These are phyloP conservation scores for Clonostachys solani DNA, from an alignment of 2,329 filamentous ascomycete genomes.

Conservation along the genomic window DNA sequence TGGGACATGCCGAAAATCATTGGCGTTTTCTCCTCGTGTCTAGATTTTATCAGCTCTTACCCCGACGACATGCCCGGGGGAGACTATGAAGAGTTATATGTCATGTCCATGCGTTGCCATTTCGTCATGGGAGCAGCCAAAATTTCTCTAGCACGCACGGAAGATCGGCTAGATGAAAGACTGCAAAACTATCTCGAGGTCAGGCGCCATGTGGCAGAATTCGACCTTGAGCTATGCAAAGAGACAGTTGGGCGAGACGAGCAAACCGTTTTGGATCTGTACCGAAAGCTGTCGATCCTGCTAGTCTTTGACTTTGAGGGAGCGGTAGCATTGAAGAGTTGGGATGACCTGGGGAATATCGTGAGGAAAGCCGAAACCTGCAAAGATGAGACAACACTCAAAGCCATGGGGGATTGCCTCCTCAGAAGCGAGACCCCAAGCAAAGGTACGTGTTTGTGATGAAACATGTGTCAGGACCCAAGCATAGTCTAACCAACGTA, in stretches of 20 bases:
- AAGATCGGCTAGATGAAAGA: slow-evolving; percentile 44
- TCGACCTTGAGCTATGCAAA: slow-evolving; percentile 41
- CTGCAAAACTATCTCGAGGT: slow-evolving; percentile 58
- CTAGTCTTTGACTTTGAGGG: slow-evolving; percentile 79
- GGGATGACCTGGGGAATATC: slow-evolving; percentile 60
- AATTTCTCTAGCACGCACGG: slow-evolving; percentile 44
- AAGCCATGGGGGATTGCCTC: slow-evolving; percentile 63
- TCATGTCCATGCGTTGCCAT: slow-evolving; percentile 65
- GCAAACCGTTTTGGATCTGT: slow-evolving; percentile 44
- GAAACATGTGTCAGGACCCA: not conserved
- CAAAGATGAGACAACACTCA: slow-evolving; percentile 41
- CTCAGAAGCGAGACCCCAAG: slow-evolving; percentile 48
- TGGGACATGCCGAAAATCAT: slow-evolving; percentile 52
- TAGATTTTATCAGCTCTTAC: slow-evolving; percentile 46
- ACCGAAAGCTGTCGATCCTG: slow-evolving; percentile 60
- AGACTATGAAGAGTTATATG: slow-evolving; percentile 39
- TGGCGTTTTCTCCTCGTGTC: slow-evolving; percentile 50
- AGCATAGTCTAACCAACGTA: not conserved
- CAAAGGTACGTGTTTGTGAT: slow-evolving; percentile 32
- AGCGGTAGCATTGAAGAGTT: slow-evolving; percentile 60
- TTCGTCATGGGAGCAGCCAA: slow-evolving; percentile 58
- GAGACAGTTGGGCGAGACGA: slow-evolving; percentile 33
- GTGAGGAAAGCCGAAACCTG: slow-evolving; percentile 47
- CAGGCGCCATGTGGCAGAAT: slow-evolving; percentile 56
- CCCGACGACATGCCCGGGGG: slow-evolving; percentile 37